Conservation (phyloP, 306 rosid species). For the Morella rubra region DNA sequence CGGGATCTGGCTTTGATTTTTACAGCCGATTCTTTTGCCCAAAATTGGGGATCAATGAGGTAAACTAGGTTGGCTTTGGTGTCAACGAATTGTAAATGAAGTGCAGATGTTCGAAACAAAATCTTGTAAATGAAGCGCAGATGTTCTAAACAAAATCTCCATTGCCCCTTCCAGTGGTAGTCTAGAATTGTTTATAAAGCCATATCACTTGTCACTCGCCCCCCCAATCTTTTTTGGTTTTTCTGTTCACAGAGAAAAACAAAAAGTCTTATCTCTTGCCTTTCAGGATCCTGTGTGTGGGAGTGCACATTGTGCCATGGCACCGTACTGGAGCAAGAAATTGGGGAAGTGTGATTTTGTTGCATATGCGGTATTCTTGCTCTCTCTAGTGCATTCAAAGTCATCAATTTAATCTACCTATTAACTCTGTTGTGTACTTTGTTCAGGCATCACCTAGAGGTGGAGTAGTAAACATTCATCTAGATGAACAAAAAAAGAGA, state of each 20-base stretch:
- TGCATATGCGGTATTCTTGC: slow-evolving; percentile 56
- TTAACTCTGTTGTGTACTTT: slow-evolving; percentile 10
- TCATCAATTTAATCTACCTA: not conserved
- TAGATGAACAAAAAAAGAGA: slow-evolving; percentile 60
- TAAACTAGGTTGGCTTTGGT: slow-evolving; percentile 10
- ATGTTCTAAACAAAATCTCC: no score
- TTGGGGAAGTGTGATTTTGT: slow-evolving; percentile 62
- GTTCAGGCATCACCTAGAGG: slow-evolving; percentile 78
- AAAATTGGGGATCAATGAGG: slow-evolving; percentile 66
- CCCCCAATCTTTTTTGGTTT: no score
- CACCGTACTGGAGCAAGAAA: slow-evolving; percentile 67
- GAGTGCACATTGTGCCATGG: slow-evolving; percentile 69
- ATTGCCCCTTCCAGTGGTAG: not conserved
- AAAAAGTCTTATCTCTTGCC: not conserved
- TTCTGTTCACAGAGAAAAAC: not conserved
- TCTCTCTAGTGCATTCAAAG: not conserved
- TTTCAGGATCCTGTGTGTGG: slow-evolving; percentile 70
- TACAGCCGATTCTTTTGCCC: slow-evolving; percentile 65
- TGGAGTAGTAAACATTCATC: slow-evolving; percentile 55
- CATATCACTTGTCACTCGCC: not conserved
- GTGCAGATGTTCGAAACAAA: not conserved
- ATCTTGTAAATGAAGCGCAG: not conserved
- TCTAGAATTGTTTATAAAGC: not conserved
- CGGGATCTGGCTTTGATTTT: slow-evolving; percentile 66
- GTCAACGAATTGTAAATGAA: not conserved